Evolutionary conservation across 179 eudicot species (phyloP), one percentile per base, ranked within the genome.

Genomic region (Drosera spatulata): DNA sequence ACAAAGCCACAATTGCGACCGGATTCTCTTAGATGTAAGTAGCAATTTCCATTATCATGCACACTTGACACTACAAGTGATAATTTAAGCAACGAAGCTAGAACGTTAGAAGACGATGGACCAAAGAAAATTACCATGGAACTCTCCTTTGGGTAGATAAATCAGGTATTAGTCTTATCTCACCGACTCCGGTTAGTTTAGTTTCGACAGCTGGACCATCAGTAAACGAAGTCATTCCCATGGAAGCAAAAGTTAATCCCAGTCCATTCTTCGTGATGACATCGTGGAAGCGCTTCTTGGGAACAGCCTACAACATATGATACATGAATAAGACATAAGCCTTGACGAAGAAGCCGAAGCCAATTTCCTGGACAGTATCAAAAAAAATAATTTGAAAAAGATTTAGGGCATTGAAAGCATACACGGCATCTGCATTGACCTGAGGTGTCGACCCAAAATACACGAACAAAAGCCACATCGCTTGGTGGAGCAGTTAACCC

Each of bases 371-470:
- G 33, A 22, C 33, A 22, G 33, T 22, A 22, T 22, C 33, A 22
- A 10, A 50, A 3, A 3, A 50, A 50, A 50, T 0, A 7, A 50
- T 4, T 6, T 10, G 4, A 10, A 10, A 4, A 58, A 2, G 13
- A n/a, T 7, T 44, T 7, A 10, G 6, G 46, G 37, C 37, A 39
- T 43, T 54, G 49, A 13, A 40, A 47, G 70, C 91, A 74, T 79
- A 90, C 99, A 54, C 99, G 99, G 41, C 99, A 94, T 71, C 99
- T 79, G 59, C 79, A 80, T 75, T 94, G 99, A 50, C 99, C 99
- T 58, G 97, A 90, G 66, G 82, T 62, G 71, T 94, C 99, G 42
- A 85, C 85, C 99, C 99, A 94, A 46, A 90, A 56, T 53, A 94
- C 39, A 67, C 99, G 97, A 61, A 90, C 87, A 55, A 87, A 70